A percentile compares a stretch with the other conserved stretches of the same genome.
These are phyloP conservation scores for Chlorophyllum brunneum DNA, from an alignment of 768 basidiomycete genomes.

Conservation along the genomic window DNA sequence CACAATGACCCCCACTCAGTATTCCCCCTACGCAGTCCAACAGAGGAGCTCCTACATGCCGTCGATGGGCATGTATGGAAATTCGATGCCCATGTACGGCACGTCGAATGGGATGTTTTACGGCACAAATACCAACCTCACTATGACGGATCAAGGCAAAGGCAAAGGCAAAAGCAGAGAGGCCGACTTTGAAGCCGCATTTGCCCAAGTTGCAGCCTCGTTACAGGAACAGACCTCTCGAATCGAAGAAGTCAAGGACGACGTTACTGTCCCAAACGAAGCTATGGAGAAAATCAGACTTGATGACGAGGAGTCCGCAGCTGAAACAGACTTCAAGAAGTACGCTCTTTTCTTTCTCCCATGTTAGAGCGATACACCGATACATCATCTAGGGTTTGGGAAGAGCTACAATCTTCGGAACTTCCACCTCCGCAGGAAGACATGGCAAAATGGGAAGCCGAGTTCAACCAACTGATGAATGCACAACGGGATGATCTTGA, in stretches of 20 bases:
- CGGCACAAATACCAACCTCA: constrained; percentile 22
- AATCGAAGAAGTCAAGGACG: constrained; percentile 38
- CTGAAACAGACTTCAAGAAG: constrained; percentile 49
- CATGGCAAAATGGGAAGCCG: constrained; percentile 76
- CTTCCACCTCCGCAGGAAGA: constrained; percentile 57
- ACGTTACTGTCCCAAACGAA: constrained; percentile 47
- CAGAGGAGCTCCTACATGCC: constrained; percentile 38
- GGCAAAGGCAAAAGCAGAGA: constrained; percentile 81
- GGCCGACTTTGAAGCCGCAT: constrained; percentile 83
- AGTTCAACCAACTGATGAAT: constrained; percentile 77
- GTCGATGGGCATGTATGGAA: constrained; percentile 30
- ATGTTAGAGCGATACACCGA: neutral
- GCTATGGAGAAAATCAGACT: constrained; percentile 33
- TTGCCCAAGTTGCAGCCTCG: constrained; percentile 61
- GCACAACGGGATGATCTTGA: constrained; percentile 62
- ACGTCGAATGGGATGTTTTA: constrained; percentile 31
- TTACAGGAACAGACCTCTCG: constrained; percentile 29
- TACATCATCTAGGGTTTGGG: constrained; percentile 49
- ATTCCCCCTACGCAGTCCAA: constrained; percentile 26
- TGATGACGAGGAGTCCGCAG: constrained; percentile 23
- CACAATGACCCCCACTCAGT: neutral
- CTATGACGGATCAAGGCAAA: constrained; percentile 33
- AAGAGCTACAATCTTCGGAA: constrained; percentile 54
- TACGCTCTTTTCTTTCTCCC: constrained; percentile 23
- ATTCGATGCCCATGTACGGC: constrained; percentile 35